phyloP scores from a whole-genome alignment of 768 basidiomycete genomes.

The Pisolithus sp. region DNA sequence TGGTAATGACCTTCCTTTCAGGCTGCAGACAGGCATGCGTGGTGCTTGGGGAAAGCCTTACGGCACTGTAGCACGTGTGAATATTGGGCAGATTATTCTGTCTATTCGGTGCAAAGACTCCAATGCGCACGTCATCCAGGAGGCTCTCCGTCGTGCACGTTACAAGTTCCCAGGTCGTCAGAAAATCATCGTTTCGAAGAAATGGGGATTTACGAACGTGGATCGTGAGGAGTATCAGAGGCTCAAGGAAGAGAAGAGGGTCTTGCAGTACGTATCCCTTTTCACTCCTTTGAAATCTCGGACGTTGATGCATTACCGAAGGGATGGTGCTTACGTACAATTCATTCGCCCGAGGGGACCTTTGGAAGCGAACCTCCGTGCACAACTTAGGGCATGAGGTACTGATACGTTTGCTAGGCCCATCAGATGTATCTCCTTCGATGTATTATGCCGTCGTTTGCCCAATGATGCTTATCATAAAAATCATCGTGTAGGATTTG shows the following conservation, averaged over 20 bases:
- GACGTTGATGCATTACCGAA: slow-evolving; percentile 20
- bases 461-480: background rate
- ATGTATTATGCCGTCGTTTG: background rate
- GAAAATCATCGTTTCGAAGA: slow-evolving; percentile 95
- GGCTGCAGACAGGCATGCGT: slow-evolving; percentile 96
- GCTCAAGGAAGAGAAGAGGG: slow-evolving; percentile 86
- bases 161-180: slow-evolving; percentile 99
- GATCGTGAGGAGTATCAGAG: slow-evolving; percentile 82
- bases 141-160: slow-evolving; percentile 93
- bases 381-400: slow-evolving; percentile 67
- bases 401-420: background rate
- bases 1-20: slow-evolving; percentile 18
- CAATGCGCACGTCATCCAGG: slow-evolving; percentile 85
- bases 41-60: slow-evolving; percentile 99
- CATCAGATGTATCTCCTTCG: slow-evolving; percentile 18
- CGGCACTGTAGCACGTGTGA: slow-evolving; percentile 90
- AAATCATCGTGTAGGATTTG: no score
- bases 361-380: slow-evolving; percentile 79
- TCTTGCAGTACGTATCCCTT: slow-evolving; percentile 63
- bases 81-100: slow-evolving; percentile 94
- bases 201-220: slow-evolving; percentile 99
- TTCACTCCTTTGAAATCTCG: background rate
- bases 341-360: slow-evolving; percentile 87
- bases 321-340: slow-evolving; percentile 94
- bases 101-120: slow-evolving; percentile 88